Conservation (phyloP, 345 rosid species). For the Salix viminalis region DNA sequence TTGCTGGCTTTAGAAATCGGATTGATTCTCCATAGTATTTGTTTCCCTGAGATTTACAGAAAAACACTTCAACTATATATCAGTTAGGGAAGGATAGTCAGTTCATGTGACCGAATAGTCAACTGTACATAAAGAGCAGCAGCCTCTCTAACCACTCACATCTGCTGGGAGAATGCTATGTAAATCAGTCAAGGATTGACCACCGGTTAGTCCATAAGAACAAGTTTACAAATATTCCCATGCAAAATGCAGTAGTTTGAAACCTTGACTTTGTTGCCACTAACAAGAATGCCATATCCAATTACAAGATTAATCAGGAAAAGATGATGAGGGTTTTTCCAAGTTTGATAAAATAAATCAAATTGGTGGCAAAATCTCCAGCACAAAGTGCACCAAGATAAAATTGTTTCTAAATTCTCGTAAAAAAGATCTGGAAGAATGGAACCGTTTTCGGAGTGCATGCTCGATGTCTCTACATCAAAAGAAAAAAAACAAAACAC, state of each 20-base stretch:
- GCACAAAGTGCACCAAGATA: not conserved
- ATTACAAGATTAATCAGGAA: not conserved
- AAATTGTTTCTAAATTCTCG: not conserved
- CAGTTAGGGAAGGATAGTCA: not conserved
- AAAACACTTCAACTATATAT: not conserved
- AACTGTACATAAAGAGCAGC: not conserved
- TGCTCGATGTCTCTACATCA: not conserved
- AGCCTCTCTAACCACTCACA: slow-evolving; percentile 12
- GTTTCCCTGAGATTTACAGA: slow-evolving; percentile 21
- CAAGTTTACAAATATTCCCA: slow-evolving; percentile 27
- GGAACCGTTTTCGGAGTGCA: not conserved
- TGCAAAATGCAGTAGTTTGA: not conserved
- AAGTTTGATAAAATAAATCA: not conserved
- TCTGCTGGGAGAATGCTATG: slow-evolving; percentile 22
- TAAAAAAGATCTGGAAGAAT: not conserved
- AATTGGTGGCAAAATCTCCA: not conserved
- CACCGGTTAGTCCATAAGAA: slow-evolving; percentile 16
- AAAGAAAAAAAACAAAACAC: too few species aligned
- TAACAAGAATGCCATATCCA: not conserved
- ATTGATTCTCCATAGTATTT: slow-evolving; percentile 18
- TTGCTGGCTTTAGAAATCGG: slow-evolving; percentile 14
- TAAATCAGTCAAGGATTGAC: slow-evolving; percentile 9
- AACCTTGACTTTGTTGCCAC: not conserved
- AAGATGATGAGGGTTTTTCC: not conserved
- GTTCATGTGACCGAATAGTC: not conserved